These are phyloP conservation scores for Thielaviopsis cerberus DNA, from an alignment of 2,329 filamentous ascomycete genomes.

Conservation along the genomic window DNA sequence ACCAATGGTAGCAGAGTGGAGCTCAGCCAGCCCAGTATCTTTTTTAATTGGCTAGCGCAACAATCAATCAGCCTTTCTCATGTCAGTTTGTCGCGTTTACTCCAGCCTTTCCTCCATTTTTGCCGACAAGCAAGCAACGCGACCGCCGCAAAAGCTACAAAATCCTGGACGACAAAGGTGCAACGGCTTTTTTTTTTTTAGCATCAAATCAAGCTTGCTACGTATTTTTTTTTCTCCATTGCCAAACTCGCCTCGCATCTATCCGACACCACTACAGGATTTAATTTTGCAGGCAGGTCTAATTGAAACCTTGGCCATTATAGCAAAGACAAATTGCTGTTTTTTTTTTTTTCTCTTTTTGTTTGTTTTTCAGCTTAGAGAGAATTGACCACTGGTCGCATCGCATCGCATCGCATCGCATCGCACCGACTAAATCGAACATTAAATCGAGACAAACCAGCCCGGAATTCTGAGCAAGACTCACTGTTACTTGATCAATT, in stretches of 20 bases:
- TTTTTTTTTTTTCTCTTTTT: not conserved
- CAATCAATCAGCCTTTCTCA: slow-evolving; percentile 8
- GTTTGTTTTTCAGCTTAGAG: not conserved
- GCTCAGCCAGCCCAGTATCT: not conserved
- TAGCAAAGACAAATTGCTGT: not conserved
- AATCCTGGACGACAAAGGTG: not conserved
- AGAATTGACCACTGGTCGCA: not conserved
- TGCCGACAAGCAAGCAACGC: not conserved
- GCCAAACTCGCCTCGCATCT: not conserved
- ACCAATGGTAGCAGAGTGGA: not conserved
- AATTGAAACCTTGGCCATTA: not conserved
- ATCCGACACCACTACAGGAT: not conserved
- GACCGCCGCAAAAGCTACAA: not conserved
- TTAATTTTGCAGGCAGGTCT: not conserved
- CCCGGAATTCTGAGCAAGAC: not conserved
- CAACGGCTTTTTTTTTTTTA: not conserved
- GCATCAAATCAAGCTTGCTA: not conserved
- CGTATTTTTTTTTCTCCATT: not conserved
- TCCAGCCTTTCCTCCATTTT: slow-evolving; percentile 6
- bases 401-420: no score
- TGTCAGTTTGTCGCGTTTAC: slow-evolving; percentile 8
- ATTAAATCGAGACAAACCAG: not conserved
- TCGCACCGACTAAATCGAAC: not conserved
- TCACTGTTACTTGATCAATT: not conserved
- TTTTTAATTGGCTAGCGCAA: slow-evolving; percentile 10